Evolutionary conservation across 2,329 filamentous ascomycete species (phyloP).

Genomic region (Cucurbitaria berberidis): DNA sequence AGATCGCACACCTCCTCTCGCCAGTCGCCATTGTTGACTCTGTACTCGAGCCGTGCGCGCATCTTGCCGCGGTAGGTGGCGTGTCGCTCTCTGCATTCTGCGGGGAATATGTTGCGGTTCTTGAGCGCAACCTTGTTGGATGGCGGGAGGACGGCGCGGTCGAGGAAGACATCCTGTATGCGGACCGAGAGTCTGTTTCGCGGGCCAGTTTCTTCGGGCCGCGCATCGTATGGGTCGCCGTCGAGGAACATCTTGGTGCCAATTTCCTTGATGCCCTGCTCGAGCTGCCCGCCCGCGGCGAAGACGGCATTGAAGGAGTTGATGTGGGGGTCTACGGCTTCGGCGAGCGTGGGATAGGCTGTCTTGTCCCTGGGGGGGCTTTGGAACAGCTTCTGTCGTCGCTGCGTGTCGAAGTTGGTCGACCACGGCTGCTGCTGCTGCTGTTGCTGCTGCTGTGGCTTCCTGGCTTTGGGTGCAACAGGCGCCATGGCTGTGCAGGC

Average conservation of each 20-base stretch:
- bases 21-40: conserved; percentile 84
- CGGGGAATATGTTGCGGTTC: conserved; percentile 84
- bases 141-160: conserved; percentile 79
- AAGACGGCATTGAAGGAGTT: conserved; percentile 96
- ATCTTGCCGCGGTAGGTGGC: conserved; percentile 88
- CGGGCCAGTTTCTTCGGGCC: conserved; percentile 62
- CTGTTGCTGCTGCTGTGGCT: conserved; percentile 30
- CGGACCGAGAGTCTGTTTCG: conserved; percentile 80
- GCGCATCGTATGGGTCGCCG: conserved; percentile 64
- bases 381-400: conserved; percentile 85
- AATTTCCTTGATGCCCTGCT: conserved; percentile 83
- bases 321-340: conserved; percentile 88
- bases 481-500: conserved; percentile 44
- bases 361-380: conserved; percentile 86
- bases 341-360: conserved; percentile 84
- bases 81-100: conserved; percentile 94
- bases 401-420: conserved; percentile 82
- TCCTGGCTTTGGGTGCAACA: conserved; percentile 58
- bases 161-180: conserved; percentile 80
- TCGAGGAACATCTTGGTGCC: conserved; percentile 88
- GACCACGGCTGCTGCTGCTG: conserved; percentile 66
- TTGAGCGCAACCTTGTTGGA: conserved; percentile 81
- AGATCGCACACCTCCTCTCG: conserved; percentile 83
- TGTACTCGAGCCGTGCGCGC: conserved; percentile 81
- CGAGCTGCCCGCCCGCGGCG: conserved; percentile 72